These are phyloP conservation scores for Apiospora hydei DNA, from an alignment of 2,329 filamentous ascomycete genomes.

Conservation along the genomic window DNA sequence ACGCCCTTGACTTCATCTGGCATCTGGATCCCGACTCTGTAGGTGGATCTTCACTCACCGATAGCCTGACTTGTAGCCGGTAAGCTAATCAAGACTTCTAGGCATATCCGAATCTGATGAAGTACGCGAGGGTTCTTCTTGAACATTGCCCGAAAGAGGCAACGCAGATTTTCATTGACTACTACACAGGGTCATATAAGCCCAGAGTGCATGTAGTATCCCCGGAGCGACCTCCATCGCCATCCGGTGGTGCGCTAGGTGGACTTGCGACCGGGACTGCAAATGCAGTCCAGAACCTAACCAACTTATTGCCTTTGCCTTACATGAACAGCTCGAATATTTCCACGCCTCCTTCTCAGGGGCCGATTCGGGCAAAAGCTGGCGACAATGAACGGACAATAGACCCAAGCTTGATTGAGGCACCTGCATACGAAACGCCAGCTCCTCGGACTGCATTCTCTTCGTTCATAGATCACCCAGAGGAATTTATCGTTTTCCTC, in stretches of 20 bases:
- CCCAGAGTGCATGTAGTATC: constrained; percentile 68
- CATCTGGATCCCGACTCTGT: constrained; percentile 80
- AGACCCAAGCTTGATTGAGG: constrained; percentile 53
- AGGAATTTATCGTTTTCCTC: constrained; percentile 90
- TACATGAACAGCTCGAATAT: constrained; percentile 76
- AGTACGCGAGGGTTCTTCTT: constrained; percentile 89
- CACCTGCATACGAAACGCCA: constrained; percentile 75
- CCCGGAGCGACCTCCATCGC: constrained; percentile 46
- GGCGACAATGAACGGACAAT: constrained; percentile 61
- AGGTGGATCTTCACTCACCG: constrained; percentile 42
- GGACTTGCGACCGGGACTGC: constrained; percentile 64
- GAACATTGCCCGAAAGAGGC: constrained; percentile 85
- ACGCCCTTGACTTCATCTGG: constrained; percentile 92
- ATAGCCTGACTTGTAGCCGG: constrained; percentile 9
- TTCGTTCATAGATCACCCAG: constrained; percentile 91
- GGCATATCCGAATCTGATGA: constrained; percentile 90
- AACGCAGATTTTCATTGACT: constrained; percentile 89
- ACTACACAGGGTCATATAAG: constrained; percentile 86
- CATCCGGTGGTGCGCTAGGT: constrained; percentile 41
- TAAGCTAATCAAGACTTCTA: constrained; percentile 50
- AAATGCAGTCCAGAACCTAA: constrained; percentile 84
- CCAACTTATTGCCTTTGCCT: constrained; percentile 81
- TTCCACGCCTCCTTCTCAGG: constrained; percentile 59
- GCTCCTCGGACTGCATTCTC: constrained; percentile 91
- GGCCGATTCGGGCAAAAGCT: constrained; percentile 58